Evolutionary conservation across 495 filamentous ascomycete species (phyloP).

Genomic region (Halenospora varia): DNA sequence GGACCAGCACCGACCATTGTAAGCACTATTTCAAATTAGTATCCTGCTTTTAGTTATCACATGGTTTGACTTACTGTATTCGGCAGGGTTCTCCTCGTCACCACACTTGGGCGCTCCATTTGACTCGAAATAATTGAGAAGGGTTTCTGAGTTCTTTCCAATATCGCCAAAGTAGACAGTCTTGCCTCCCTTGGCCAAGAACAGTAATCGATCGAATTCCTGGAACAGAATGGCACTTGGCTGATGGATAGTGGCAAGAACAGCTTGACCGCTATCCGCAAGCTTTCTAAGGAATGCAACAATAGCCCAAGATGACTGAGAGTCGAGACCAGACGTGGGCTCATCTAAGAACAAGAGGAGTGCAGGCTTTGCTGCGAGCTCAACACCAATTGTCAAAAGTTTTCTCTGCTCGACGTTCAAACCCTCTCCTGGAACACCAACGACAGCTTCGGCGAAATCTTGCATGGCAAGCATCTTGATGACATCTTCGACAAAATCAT

Average conservation of each 20-base stretch:
- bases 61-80: constrained; percentile 27
- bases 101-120: constrained; percentile 74
- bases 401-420: constrained; percentile 93
- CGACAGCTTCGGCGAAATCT: constrained; percentile 80
- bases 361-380: constrained; percentile 84
- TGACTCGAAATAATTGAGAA: constrained; percentile 66
- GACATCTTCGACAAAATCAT: constrained; percentile 84
- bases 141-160: constrained; percentile 59
- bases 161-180: constrained; percentile 84
- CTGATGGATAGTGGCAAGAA: constrained; percentile 93
- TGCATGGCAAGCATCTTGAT: constrained; percentile 88
- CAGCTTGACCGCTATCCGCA: constrained; percentile 77
- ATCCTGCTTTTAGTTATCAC: background rate
- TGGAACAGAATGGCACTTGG: constrained; percentile 88
- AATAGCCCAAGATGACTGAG: constrained; percentile 85
- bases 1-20: constrained; percentile 24
- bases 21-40: constrained; percentile 8
- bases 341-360: constrained; percentile 92
- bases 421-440: constrained; percentile 84
- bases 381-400: constrained; percentile 84
- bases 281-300: constrained; percentile 74
- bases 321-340: constrained; percentile 41
- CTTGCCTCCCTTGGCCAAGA: constrained; percentile 68
- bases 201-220: constrained; percentile 79
- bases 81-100: constrained; percentile 57